Percentiles rank a stretch among this genome's conserved stretches.
Evolutionary conservation across 208 protist species (phyloP).

Genomic region (Zelonia costaricensis): DNA sequence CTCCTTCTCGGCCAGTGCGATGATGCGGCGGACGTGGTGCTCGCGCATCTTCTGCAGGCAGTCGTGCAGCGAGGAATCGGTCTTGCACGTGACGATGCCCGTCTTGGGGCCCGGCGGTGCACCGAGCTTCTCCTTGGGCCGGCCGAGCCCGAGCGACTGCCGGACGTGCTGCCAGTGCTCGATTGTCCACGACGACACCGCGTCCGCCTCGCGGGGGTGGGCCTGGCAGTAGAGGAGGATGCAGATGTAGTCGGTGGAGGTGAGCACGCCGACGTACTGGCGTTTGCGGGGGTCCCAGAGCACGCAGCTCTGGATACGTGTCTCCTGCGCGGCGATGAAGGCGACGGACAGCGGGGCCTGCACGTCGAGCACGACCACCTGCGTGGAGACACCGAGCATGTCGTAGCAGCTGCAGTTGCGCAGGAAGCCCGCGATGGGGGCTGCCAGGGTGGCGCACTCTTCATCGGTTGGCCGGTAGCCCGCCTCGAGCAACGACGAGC

Average conservation of each 20-base stretch:
- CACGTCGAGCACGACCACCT: slow-evolving; percentile 86
- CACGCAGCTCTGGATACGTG: slow-evolving; percentile 75
- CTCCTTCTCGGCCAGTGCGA: slow-evolving; percentile 76
- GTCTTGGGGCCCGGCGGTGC: not conserved
- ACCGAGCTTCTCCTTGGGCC: slow-evolving; percentile 17
- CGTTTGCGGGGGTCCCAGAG: slow-evolving; percentile 68
- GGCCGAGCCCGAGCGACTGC: slow-evolving; percentile 21
- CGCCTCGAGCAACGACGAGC: slow-evolving; percentile 34
- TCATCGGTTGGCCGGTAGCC: slow-evolving; percentile 61
- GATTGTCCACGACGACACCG: slow-evolving; percentile 69
- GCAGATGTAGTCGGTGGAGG: slow-evolving; percentile 86
- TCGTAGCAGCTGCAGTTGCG: slow-evolving; percentile 83
- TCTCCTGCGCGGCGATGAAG: slow-evolving; percentile 91
- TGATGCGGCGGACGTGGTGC: slow-evolving; percentile 57
- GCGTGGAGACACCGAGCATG: slow-evolving; percentile 80
- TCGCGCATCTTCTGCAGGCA: slow-evolving; percentile 68
- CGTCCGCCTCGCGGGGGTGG: slow-evolving; percentile 57
- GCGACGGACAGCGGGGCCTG: slow-evolving; percentile 68
- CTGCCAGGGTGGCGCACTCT: slow-evolving; percentile 56
- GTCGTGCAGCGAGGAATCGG: slow-evolving; percentile 62
- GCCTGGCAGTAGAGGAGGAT: slow-evolving; percentile 81
- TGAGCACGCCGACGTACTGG: slow-evolving; percentile 75
- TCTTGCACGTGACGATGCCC: slow-evolving; percentile 58
- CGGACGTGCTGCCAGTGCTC: slow-evolving; percentile 51
- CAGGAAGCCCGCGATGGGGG: slow-evolving; percentile 69